Evolutionary conservation across 1,139 yeast genomes (phyloP).

Genomic region (Suhomyces kunorum): DNA sequence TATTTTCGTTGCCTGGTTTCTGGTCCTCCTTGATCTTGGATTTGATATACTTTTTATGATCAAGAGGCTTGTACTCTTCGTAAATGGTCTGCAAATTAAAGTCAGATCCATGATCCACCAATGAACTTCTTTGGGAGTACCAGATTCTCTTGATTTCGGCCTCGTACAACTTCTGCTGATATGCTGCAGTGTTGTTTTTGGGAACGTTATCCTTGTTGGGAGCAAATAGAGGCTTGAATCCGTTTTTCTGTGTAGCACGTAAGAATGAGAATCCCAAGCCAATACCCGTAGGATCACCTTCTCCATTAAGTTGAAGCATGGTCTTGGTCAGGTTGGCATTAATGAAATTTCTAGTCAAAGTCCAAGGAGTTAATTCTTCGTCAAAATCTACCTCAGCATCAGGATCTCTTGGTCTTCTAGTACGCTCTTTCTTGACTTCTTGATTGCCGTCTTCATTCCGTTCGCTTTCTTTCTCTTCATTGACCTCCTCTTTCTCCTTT

Average conservation of each 20-base stretch:
- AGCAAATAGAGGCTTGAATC: conserved; percentile 68
- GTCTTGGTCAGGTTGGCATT: conserved; percentile 96
- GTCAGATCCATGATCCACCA: conserved; percentile 45
- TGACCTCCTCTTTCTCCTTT: conserved; percentile 28
- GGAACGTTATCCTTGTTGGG: conserved; percentile 47
- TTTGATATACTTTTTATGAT: conserved; percentile 36
- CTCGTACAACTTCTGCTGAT: conserved; percentile 90
- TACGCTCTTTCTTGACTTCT: conserved; percentile 22
- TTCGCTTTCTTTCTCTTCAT: conserved; percentile 24
- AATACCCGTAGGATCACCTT: conserved; percentile 93
- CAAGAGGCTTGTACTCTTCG: conserved; percentile 41
- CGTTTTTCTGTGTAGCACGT: conserved; percentile 93
- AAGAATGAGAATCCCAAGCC: conserved; percentile 90
- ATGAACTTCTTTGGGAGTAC: conserved; percentile 77
- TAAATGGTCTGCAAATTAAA: conserved; percentile 30
- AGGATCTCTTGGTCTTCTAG: conserved; percentile 25
- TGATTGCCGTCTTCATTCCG: conserved; percentile 28
- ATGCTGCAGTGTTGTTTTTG: conserved; percentile 57
- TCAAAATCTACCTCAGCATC: conserved; percentile 56
- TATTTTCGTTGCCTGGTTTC: conserved; percentile 34
- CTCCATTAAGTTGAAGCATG: conserved; percentile 95
- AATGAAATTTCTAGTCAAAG: conserved; percentile 82
- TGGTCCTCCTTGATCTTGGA: conserved; percentile 39
- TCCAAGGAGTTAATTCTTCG: conserved; percentile 94
- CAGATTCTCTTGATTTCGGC: conserved; percentile 88